Evolutionary conservation across 495 filamentous ascomycete species (phyloP).

Genomic region (Neurospora tetrasperma): DNA sequence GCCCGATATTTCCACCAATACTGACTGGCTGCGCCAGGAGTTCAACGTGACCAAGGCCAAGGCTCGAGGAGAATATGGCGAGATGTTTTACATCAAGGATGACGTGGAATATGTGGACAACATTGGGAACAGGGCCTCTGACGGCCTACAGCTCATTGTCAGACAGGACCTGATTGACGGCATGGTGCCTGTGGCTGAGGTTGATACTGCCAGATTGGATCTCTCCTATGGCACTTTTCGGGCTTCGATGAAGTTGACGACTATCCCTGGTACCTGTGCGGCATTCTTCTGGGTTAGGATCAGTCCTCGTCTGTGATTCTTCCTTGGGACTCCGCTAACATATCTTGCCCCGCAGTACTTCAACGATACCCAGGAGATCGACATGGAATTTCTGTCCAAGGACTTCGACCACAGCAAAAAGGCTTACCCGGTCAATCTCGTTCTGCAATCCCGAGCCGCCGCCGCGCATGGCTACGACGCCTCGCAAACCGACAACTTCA

Average conservation of each 20-base stretch:
- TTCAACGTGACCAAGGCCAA: slow-evolving; percentile 46
- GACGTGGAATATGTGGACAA: slow-evolving; percentile 37
- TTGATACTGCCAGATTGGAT: slow-evolving; percentile 47
- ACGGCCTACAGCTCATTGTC: slow-evolving; percentile 51
- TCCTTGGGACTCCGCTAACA: neutral
- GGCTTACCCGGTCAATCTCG: slow-evolving; percentile 55
- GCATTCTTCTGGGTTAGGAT: slow-evolving; percentile 66
- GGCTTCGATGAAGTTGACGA: slow-evolving; percentile 51
- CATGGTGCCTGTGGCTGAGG: slow-evolving; percentile 50
- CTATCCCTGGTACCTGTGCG: slow-evolving; percentile 53
- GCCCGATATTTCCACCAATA: slow-evolving; percentile 33
- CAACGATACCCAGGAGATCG: slow-evolving; percentile 71
- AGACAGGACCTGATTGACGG: slow-evolving; percentile 33
- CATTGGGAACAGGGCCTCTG: neutral
- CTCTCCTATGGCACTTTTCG: slow-evolving; percentile 57
- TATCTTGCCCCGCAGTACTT: slow-evolving; percentile 40
- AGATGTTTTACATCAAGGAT: slow-evolving; percentile 45
- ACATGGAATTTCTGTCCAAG: slow-evolving; percentile 62
- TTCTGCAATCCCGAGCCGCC: slow-evolving; percentile 54
- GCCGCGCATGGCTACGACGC: slow-evolving; percentile 47
- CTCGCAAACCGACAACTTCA: slow-evolving; percentile 41
- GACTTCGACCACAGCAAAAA: slow-evolving; percentile 40
- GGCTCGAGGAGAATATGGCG: slow-evolving; percentile 55
- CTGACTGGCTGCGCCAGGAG: slow-evolving; percentile 52
- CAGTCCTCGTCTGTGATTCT: neutral